A percentile compares a stretch with the other conserved stretches of the same genome.
Evolutionary conservation across 176 grass and related monocot genomes (phyloP).

Genomic region (Oropetium thomaeum): DNA sequence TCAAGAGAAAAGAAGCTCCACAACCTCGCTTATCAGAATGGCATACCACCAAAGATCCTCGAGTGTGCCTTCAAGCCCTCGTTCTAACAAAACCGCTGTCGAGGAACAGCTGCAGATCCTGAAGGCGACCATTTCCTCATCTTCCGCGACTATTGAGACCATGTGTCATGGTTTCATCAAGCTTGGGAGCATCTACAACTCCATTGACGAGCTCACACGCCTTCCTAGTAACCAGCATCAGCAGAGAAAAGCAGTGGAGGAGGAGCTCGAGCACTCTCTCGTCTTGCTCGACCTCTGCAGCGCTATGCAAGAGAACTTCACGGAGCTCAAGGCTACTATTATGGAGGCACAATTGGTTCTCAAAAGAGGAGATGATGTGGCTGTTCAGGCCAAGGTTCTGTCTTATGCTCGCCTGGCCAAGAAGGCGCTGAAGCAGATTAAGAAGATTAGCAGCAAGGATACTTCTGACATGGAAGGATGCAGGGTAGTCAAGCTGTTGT

Average conservation of each 20-base stretch:
- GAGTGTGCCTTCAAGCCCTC: constrained; percentile 29
- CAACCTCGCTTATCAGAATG: background rate
- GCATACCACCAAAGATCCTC: constrained; percentile 16
- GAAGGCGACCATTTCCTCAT: background rate
- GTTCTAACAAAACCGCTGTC: constrained; percentile 8
- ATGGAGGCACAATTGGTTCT: constrained; percentile 1
- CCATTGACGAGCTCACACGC: constrained; percentile 8
- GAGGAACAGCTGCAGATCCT: background rate
- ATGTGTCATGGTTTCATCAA: background rate
- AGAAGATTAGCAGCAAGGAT: constrained; percentile 1
- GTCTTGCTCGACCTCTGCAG: constrained; percentile 27
- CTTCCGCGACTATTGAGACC: background rate
- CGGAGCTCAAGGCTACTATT: constrained; percentile 16
- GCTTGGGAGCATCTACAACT: constrained; percentile 13
- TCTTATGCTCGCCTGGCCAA: constrained; percentile 20
- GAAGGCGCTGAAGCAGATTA: constrained; percentile 17
- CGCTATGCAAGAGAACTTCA: background rate
- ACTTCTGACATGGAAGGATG: background rate
- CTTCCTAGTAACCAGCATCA: constrained; percentile 9
- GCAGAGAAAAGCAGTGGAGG: constrained; percentile 27
- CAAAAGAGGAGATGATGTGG: constrained; percentile 8
- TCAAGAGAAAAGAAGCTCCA: constrained; percentile 14
- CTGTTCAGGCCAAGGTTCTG: background rate
- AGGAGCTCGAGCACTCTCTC: constrained; percentile 21
- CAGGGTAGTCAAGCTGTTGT: constrained; percentile 9